These are phyloP conservation scores for Puccinia triticina DNA, from an alignment of 1,284 basidiomycete species.

Conservation along the genomic window DNA sequence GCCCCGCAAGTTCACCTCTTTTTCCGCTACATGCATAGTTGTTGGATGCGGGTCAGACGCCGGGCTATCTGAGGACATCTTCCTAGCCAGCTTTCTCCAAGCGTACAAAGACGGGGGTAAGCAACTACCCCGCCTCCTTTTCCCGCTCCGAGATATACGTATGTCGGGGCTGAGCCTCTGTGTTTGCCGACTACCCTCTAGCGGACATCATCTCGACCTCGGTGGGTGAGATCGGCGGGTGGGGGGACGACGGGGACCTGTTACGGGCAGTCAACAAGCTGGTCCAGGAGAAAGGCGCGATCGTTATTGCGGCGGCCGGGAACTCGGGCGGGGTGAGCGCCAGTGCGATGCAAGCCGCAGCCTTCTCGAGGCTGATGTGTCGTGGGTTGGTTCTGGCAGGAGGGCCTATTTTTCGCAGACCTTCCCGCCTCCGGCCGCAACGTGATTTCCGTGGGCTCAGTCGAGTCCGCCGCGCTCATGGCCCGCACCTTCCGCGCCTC, in stretches of 20 bases:
- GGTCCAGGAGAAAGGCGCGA: constrained; percentile 19
- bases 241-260: constrained; percentile 1
- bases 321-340: constrained; percentile 36
- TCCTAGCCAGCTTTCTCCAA: constrained; percentile 20
- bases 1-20: not conserved
- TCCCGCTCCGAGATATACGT: too few relatives aligned
- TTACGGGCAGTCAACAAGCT: constrained; percentile 1
- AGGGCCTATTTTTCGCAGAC: not conserved
- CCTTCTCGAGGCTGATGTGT: too few relatives aligned
- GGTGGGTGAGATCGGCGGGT: constrained; percentile 22
- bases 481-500: constrained; percentile 1
- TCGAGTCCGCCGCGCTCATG: not conserved
- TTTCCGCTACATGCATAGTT: not conserved
- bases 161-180: too few relatives aligned
- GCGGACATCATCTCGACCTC: constrained; percentile 42
- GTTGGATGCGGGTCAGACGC: not conserved
- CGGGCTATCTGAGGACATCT: not conserved
- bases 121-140: not conserved
- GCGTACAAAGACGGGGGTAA: constrained; percentile 46
- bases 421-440: constrained; percentile 12
- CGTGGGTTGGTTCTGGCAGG: not conserved
- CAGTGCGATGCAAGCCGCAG: too few relatives aligned
- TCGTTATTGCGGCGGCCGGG: constrained; percentile 32
- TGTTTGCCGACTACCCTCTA: not conserved
- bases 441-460: constrained; percentile 45